Evolutionary conservation across 306 rosid species (phyloP), one percentile per base, ranked within the genome.

Genomic region (Ceratonia siliqua): DNA sequence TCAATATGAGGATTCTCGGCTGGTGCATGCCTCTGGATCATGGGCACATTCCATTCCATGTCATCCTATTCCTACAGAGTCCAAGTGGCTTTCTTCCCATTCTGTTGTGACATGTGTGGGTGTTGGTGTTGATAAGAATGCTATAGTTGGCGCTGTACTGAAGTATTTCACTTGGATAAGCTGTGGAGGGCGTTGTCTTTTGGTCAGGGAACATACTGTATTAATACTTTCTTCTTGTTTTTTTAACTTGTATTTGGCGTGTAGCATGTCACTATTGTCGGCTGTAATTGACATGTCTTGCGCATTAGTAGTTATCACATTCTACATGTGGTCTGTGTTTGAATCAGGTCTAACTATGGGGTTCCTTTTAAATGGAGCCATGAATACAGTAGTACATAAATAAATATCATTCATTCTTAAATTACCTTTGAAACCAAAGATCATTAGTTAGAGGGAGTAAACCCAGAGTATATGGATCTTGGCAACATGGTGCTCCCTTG

Each of bases 261-360:
- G 55, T 54, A 12, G 68, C 86, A 78, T 70, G 86, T 78, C 74
- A 83, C 81, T 56, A 15, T 72, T 72, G 85, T 82, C 85, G 32
- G 64, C 20, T 64, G 5, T 53, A 41, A 0, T 2, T 24, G 30
- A 21, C 5, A 21, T 48, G 7, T 22, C 48, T 12, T 22, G n/a
- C 14, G 46, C 8, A 5, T 1, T 42, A 15, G 27, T 5, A 48
- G 45, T 46, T 69, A 61, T 3, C 73, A 33, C 76, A n/a, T n/a
- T n/a, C n/a, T n/a, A n/a, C n/a, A 68, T 25, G 67, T 74, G 79
- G 57, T 28, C 54, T 49, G 7, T 56, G 76, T 54, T 42, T 22
- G 24, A 42, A 42, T 66, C 33, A 50, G 20, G 21, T 11, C 21
- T 24, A 5, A 1, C 21, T 1, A 8, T 10, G 33, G n/a, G 78